Evolutionary conservation across 2,329 filamentous ascomycete species (phyloP).

Genomic region (Blastomyces percursus): DNA sequence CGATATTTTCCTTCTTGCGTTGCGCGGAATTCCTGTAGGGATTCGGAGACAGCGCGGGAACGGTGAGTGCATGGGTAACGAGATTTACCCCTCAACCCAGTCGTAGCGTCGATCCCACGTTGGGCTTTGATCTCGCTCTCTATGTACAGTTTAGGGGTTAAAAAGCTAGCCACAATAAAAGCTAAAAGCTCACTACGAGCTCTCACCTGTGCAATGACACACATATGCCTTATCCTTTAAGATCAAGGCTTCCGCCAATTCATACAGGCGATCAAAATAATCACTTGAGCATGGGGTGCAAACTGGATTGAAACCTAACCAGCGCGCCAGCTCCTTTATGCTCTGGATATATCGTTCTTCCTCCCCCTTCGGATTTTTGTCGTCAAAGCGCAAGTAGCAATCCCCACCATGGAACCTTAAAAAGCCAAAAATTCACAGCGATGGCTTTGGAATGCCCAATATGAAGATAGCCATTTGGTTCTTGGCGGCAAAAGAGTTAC

Average conservation of each 20-base stretch:
- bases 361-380: not conserved
- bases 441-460: not conserved
- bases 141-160: not conserved
- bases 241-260: not conserved
- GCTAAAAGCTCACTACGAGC: no score
- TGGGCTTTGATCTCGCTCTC: not conserved
- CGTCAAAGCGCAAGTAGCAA: not conserved
- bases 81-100: not conserved
- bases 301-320: not conserved
- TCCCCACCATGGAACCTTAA: not conserved
- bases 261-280: not conserved
- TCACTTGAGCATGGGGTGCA: not conserved
- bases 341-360: not conserved
- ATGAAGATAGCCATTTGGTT: not conserved
- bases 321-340: not conserved
- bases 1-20: no score
- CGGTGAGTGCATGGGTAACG: not conserved
- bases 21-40: not conserved
- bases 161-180: not conserved
- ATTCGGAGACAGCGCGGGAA: not conserved
- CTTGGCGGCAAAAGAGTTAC: not conserved
- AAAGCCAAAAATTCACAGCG: not conserved
- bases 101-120: not conserved
- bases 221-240: not conserved
- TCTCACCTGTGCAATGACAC: not conserved